Conservation (phyloP, 345 rosid species). For the Lepidium didymum region DNA sequence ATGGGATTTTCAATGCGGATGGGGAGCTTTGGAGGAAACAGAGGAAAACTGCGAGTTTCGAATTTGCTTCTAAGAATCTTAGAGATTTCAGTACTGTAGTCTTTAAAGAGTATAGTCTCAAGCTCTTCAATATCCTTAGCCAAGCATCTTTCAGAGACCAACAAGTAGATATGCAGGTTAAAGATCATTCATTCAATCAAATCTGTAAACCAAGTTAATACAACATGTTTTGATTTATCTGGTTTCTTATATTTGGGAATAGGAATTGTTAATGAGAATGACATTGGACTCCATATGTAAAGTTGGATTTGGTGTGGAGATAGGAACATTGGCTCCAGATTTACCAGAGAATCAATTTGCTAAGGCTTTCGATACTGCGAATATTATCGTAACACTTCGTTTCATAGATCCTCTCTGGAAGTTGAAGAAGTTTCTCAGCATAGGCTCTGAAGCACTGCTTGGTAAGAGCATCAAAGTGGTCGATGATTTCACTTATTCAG, state of each 20-base stretch:
- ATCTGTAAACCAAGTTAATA: background rate
- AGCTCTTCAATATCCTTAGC: slow-evolving; percentile 58
- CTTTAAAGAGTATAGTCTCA: slow-evolving; percentile 76
- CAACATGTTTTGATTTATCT: background rate
- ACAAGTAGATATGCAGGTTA: slow-evolving; percentile 86
- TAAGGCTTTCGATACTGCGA: slow-evolving; percentile 77
- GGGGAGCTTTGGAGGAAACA: slow-evolving; percentile 92
- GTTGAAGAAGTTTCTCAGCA: slow-evolving; percentile 56
- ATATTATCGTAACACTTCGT: slow-evolving; percentile 75
- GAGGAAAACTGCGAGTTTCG: slow-evolving; percentile 92
- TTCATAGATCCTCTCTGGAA: slow-evolving; percentile 90
- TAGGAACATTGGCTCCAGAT: slow-evolving; percentile 68
- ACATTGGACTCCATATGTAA: slow-evolving; percentile 90
- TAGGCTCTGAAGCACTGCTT: slow-evolving; percentile 86
- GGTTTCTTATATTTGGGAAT: background rate
- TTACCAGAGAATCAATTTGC: slow-evolving; percentile 74
- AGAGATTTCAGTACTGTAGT: slow-evolving; percentile 85
- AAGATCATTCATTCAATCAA: background rate
- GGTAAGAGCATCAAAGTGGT: slow-evolving; percentile 64
- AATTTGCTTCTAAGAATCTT: slow-evolving; percentile 91
- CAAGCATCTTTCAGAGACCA: slow-evolving; percentile 44
- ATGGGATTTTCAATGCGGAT: slow-evolving; percentile 85
- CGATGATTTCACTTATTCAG: slow-evolving; percentile 77
- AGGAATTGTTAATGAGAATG: slow-evolving; percentile 92
- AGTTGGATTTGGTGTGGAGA: slow-evolving; percentile 93